Base-by-base conservation (phyloP, 805 yeast genomes). In the Cyberlindnera mississippiensis region DNA sequence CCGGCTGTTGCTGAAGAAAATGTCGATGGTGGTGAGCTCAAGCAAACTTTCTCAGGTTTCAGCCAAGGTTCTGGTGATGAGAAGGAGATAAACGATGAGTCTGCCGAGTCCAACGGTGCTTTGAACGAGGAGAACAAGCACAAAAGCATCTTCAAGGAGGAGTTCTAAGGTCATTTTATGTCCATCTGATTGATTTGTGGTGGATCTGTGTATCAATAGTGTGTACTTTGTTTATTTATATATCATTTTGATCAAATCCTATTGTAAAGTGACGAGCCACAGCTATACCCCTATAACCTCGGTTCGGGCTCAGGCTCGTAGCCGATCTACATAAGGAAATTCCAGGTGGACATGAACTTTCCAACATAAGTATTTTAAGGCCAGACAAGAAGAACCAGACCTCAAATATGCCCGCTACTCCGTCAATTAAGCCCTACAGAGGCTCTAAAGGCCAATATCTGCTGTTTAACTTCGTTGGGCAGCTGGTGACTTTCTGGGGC, bases 11-110 rank as follows among this genome's bases (percentile, higher is more conserved):
- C 42, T 27, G 26, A 40, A 27, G 40, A 24, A 10, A 45, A 31
- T 14, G 40, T 17, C 20, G 52, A 50, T 30, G 53, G 50, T 19
- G 51, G 52, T 37, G 62, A 55, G 26, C 43, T 57, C 37, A 53
- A 55, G 41, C 54, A 58, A 37, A 68, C 72, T 2, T 71, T 71
- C 46, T 60, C 70, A 19, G 72, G 71, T 3, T 71, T 71, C 51
- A 65, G 71, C n/a, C 75, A 71, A 53, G 75, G 74, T 20, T 70
- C 74, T 6, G 62, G 48, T 15, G 60, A 53, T 28, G 57, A 50
- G 33, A 55, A 49, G 35, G 57, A 51, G 20, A 45, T 43, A 27
- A 48, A 47, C 31, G 51, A 49, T n/a, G 43, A 41, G 29, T 36
- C 44, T 37, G 34, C 44, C 5, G 45, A 45, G n/a, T 33, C 26